A percentile compares a stretch with the other conserved stretches of the same genome.
Evolutionary conservation across 495 filamentous ascomycete genomes (phyloP).

Genomic region (Niebla homalea): DNA sequence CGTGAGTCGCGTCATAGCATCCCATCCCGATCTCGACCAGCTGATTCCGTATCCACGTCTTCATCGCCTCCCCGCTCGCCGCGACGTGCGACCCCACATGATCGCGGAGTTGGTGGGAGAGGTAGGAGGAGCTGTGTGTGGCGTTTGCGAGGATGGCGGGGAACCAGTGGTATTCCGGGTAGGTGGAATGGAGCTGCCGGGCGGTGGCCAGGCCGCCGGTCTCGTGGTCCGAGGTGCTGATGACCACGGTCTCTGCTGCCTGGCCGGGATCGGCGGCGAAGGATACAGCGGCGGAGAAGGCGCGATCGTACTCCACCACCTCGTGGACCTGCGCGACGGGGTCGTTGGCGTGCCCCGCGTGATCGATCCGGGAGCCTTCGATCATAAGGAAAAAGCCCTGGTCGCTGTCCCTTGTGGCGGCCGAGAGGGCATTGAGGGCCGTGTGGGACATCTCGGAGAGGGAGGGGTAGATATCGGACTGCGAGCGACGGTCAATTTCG

Average conservation of each 20-base stretch:
- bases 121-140: conserved; percentile 61
- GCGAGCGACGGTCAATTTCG: conserved; percentile 72
- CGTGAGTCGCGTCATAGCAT: conserved; percentile 55
- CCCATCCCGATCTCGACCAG: conserved; percentile 58
- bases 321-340: conserved; percentile 92
- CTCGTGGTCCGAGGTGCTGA: conserved; percentile 88
- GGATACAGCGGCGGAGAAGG: conserved; percentile 68
- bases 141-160: conserved; percentile 70
- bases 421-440: conserved; percentile 61
- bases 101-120: conserved; percentile 42
- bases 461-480: conserved; percentile 71
- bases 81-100: conserved; percentile 32
- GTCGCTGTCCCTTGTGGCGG: conserved; percentile 73
- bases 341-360: conserved; percentile 90
- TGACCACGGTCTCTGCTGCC: conserved; percentile 60
- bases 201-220: conserved; percentile 79
- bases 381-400: conserved; percentile 98
- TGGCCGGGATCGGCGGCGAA: conserved; percentile 55
- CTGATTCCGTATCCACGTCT: conserved; percentile 43
- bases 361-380: conserved; percentile 90
- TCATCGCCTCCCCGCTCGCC: conserved; percentile 27
- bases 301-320: conserved; percentile 80
- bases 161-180: conserved; percentile 78
- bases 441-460: conserved; percentile 83
- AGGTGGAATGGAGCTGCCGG: conserved; percentile 51